Evolutionary conservation across 2,329 filamentous ascomycete species (phyloP), one percentile per base, ranked within the genome.

Genomic region (Aschersonia sp.): DNA sequence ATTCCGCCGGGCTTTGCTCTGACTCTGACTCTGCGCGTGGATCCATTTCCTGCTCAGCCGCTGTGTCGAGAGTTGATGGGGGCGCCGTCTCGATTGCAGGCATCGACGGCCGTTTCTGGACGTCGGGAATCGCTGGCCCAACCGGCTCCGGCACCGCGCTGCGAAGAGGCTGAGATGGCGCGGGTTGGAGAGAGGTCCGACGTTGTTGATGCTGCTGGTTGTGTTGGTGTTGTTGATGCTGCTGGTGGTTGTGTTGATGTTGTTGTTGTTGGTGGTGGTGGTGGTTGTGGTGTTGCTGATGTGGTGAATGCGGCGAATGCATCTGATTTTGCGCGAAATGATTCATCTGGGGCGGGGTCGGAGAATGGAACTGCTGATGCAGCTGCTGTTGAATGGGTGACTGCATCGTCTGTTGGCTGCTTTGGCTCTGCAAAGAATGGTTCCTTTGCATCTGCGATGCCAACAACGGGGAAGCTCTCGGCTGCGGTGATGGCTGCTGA

Each of bases 341-440:
- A 42, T 31, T 29, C 35, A 37, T 45, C 30, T 49, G 32, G 14
- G 42, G 42, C 14, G 47, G 49, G 4, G 47, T 47, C 5, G 49
- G 49, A n/a, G 49, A 47, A 43, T 56, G 56, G 46, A 54, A 58
- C 42, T 55, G 55, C 43, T 57, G 52, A 29, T 58, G 56, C 35
- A 61, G 58, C 41, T 66, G 65, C 42, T 50, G 47, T 31, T 50
- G 49, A 46, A 49, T 47, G 5, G 51, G 51, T 6, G 51, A 52
- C 8, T 43, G 48, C 30, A 50, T 46, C 7, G 51, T 42, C 30
- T 53, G 53, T 10, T 49, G 47, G 11, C 45, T 47, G 33, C 42
- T 30, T 30, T 45, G 49, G 5, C 47, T 45, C 30, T 54, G 52
- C 14, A 54, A 22, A 32, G 50, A 50, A 30, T 51, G 46, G 8